Evolutionary conservation across 805 yeast species (phyloP).

Genomic region (Ogataea siamensis): DNA sequence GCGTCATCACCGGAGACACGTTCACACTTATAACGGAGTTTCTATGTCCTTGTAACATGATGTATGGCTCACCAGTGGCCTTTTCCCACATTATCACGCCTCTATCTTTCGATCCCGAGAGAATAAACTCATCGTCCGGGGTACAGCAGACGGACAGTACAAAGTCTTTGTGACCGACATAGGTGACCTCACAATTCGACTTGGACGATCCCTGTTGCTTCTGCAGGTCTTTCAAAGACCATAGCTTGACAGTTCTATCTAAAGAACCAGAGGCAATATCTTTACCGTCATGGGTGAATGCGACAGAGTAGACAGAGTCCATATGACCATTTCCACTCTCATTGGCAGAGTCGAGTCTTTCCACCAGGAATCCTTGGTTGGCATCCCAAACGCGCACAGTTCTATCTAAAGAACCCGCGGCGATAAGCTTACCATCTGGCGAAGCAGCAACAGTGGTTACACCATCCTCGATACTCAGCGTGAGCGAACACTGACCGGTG

Average conservation of each 20-base stretch:
- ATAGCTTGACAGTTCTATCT: slow-evolving; percentile 92
- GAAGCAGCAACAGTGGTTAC: slow-evolving; percentile 97
- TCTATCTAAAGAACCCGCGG: slow-evolving; percentile 94
- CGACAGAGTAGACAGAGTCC: slow-evolving; percentile 93
- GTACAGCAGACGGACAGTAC: slow-evolving; percentile 92
- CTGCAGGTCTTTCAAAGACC: slow-evolving; percentile 74
- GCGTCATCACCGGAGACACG: slow-evolving; percentile 72
- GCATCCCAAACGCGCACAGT: slow-evolving; percentile 98
- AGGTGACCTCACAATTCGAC: slow-evolving; percentile 81
- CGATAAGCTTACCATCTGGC: slow-evolving; percentile 90
- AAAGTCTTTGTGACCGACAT: slow-evolving; percentile 94
- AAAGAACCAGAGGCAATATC: slow-evolving; percentile 93
- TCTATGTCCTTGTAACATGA: slow-evolving; percentile 96
- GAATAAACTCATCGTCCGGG: slow-evolving; percentile 85
- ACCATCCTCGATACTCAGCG: slow-evolving; percentile 92
- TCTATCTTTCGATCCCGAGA: slow-evolving; percentile 94
- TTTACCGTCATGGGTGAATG: slow-evolving; percentile 86
- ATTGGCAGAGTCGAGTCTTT: slow-evolving; percentile 85
- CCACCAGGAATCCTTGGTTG: slow-evolving; percentile 85
- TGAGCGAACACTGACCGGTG: slow-evolving; percentile 83
- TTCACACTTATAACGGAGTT: slow-evolving; percentile 94
- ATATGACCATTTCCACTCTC: slow-evolving; percentile 91
- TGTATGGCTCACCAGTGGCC: slow-evolving; percentile 81
- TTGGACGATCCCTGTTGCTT: slow-evolving; percentile 46
- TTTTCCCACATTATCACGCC: slow-evolving; percentile 98